Conservation (phyloP, 129 eudicot genomes). For the Gnaphalium uliginosum region DNA sequence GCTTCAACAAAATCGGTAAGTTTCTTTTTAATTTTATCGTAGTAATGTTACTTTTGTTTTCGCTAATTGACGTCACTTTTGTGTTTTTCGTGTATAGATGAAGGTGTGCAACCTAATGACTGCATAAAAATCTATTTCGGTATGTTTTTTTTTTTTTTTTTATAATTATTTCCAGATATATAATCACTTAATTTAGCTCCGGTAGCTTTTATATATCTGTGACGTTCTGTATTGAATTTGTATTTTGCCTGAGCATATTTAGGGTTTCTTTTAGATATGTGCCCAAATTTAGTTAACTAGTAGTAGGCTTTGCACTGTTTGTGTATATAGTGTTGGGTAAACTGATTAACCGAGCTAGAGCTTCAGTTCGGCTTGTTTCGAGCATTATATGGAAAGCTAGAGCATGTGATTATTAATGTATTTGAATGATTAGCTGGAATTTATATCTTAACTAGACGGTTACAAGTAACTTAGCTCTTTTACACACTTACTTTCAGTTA, state of each 20-base stretch:
- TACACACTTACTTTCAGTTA: neutral
- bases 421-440: neutral
- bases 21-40: constrained; percentile 1
- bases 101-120: constrained; percentile 71
- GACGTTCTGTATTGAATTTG: neutral
- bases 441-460: neutral
- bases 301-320: neutral
- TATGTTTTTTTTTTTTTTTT: neutral
- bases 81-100: constrained; percentile 4
- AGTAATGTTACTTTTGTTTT: constrained; percentile 18
- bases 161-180: neutral
- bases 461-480: neutral
- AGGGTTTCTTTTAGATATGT: neutral
- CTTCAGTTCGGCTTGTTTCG: neutral
- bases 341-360: no score
- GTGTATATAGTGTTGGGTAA: neutral
- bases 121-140: constrained; percentile 80
- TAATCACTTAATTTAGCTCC: neutral
- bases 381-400: neutral
- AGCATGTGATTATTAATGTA: neutral
- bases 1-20: constrained; percentile 59
- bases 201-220: neutral
- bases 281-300: neutral
- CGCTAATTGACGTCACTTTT: constrained; percentile 1
- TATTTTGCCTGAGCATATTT: neutral